Evolutionary conservation across 768 basidiomycete genomes (phyloP).

Genomic region (Tricholoma flavovirens): DNA sequence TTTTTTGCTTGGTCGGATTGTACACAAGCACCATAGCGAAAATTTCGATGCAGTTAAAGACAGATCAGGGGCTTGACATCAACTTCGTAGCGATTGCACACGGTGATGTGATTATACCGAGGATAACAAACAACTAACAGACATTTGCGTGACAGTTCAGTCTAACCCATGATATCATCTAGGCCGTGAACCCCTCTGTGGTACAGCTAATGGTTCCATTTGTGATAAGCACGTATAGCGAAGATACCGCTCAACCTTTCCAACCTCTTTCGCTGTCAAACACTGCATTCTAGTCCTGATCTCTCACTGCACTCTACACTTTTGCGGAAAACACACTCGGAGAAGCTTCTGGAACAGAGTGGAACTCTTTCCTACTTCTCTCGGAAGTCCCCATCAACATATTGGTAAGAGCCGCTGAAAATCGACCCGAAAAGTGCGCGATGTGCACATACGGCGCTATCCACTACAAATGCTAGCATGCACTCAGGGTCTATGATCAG

Average conservation of each 20-base stretch:
- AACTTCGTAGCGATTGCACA: neutral
- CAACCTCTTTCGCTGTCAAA: neutral
- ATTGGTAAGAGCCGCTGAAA: slow-evolving; percentile 13
- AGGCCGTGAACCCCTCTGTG: neutral
- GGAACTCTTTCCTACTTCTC: neutral
- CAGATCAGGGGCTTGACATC: neutral
- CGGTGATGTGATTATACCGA: neutral
- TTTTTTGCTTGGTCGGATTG: neutral
- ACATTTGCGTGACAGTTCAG: neutral
- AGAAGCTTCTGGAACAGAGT: neutral
- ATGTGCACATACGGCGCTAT: neutral
- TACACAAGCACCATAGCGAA: neutral
- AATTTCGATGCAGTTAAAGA: neutral
- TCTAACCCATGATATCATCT: neutral
- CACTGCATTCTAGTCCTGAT: neutral
- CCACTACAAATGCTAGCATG: neutral
- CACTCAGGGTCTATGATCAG: no score
- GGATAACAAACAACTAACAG: neutral
- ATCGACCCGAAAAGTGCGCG: slow-evolving; percentile 19
- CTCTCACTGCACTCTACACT: neutral
- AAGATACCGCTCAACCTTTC: neutral
- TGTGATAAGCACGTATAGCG: neutral
- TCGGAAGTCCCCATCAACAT: slow-evolving; percentile 1
- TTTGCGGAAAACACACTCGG: neutral
- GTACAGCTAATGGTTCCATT: neutral